phyloP scores from a whole-genome alignment of 306 rosid genomes.

The Medicago truncatula region MtrunA17r5.0-ANR NC_053043.1:37583001-37583500 shows the following conservation, averaged over 20 bases:
- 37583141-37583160: neutral
- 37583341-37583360: no score
- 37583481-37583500: constrained; percentile 1
- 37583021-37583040: neutral
- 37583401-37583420: neutral
- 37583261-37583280: no score
- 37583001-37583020: neutral
- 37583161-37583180: neutral
- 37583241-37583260: no score
- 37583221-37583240: neutral
- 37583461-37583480: neutral
- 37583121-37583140: neutral
- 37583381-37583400: no score
- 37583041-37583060: neutral
- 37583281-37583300: no score
- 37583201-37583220: no score
- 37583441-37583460: neutral
- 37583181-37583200: no score
- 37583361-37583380: no score
- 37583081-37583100: neutral
- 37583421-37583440: neutral
- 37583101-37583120: neutral
- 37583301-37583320: no score
- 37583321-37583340: no score
- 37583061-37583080: neutral